Conservation (phyloP, 306 rosid genomes). For the Corylus avellana region DNA sequence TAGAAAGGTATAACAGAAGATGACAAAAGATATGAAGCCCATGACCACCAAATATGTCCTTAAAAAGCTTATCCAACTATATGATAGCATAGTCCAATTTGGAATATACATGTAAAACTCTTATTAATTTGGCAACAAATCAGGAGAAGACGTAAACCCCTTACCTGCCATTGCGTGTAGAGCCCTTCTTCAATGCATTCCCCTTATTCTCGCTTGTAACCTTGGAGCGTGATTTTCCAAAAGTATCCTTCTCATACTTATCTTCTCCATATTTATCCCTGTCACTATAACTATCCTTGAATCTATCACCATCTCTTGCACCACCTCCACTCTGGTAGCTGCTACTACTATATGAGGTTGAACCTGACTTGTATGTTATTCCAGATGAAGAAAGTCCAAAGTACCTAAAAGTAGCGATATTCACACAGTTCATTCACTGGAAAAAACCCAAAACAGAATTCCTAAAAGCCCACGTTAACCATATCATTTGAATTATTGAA, state of each 20-base stretch:
- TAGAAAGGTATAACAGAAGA: too few relatives aligned
- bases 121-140: conserved; percentile 20
- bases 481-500: conserved; percentile 13
- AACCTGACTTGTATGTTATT: conserved; percentile 67
- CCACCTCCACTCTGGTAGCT: conserved; percentile 66
- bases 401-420: conserved; percentile 55
- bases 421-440: conserved; percentile 21
- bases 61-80: background rate
- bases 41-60: background rate
- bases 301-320: conserved; percentile 48
- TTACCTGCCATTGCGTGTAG: conserved; percentile 60
- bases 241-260: conserved; percentile 50
- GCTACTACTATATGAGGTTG: conserved; percentile 57
- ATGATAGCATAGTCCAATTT: background rate
- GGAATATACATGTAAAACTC: background rate
- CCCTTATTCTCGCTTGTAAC: conserved; percentile 43
- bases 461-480: conserved; percentile 23
- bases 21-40: background rate
- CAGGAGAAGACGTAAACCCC: conserved; percentile 19
- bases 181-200: conserved; percentile 61
- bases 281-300: conserved; percentile 58
- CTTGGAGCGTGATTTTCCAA: conserved; percentile 49
- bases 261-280: conserved; percentile 60
- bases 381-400: conserved; percentile 97
- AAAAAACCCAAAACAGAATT: conserved; percentile 18